Percentiles rank a stretch among this genome's conserved stretches.
phyloP scores from a whole-genome alignment of 805 yeast species.

The Blastobotrys robertii region DNA sequence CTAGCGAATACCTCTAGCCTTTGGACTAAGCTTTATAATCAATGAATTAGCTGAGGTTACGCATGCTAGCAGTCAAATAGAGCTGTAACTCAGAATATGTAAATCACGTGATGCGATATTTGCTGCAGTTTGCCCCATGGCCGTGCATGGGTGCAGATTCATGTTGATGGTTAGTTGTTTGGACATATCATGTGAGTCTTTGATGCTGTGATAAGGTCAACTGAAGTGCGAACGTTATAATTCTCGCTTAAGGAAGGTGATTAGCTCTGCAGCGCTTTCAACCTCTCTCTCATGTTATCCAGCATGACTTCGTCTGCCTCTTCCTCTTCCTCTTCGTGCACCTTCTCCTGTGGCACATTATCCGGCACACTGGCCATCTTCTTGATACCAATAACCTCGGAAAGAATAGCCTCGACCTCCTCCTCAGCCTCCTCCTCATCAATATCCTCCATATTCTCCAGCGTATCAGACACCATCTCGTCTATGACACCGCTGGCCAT shows the following conservation, averaged over 20 bases:
- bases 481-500: slow-evolving; percentile 61
- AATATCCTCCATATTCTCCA: slow-evolving; percentile 54
- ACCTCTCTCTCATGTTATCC: slow-evolving; percentile 80
- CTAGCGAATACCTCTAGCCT: too few species aligned
- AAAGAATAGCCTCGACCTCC: slow-evolving; percentile 29
- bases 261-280: slow-evolving; percentile 68
- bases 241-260: not conserved
- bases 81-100: too few species aligned
- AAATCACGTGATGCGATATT: too few species aligned
- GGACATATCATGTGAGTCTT: too few species aligned
- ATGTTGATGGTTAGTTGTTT: too few species aligned
- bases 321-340: slow-evolving; percentile 32
- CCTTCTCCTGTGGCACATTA: slow-evolving; percentile 15
- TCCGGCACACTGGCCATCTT: slow-evolving; percentile 20
- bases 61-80: too few species aligned
- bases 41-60: too few species aligned
- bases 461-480: slow-evolving; percentile 89
- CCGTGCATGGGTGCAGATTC: too few species aligned
- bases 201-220: too few species aligned
- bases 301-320: slow-evolving; percentile 69
- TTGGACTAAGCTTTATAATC: too few species aligned
- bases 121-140: too few species aligned
- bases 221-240: too few species aligned
- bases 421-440: slow-evolving; percentile 29
- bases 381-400: slow-evolving; percentile 34